Evolutionary conservation across 768 basidiomycete genomes (phyloP), one percentile per base, ranked within the genome.

Genomic region (Suillus cothurnatus): DNA sequence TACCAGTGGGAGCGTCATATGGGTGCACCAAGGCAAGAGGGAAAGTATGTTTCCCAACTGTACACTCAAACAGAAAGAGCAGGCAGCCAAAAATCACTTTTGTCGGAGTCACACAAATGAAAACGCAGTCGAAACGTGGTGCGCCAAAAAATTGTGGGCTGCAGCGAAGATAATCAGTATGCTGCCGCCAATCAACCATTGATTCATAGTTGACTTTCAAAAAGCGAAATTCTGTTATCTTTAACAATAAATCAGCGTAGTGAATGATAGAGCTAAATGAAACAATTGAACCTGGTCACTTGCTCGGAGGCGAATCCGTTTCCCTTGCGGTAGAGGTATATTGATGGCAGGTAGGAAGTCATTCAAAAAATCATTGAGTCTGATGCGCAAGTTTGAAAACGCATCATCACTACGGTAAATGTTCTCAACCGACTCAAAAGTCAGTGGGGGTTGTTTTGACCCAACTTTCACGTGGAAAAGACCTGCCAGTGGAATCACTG

Each of bases 201-300:
- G 73, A 77, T 26, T 70, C 68, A 63, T 74, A 79, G 59, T 71
- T 66, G 53, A 75, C 71, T 41, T 69, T 70, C 19, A 77, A 53
- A 62, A 53, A 74, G 17, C 63, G 67, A 65, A 71, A 73, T 32
- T 71, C 71, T 15, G 67, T 73, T 32, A 77, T 68, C 73, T 77
- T 34, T 23, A 39, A 32, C 17, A 36, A 17, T 60, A 47, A 23
- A 34, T 39, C 45, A 47, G 45, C 36, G 34, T 31, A 39, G 39
- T 39, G 36, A 36, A 36, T 36, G 36, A 39, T 39, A 39, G 39
- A 39, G 39, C 39, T 39, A 39, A 39, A 39, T 43, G 28, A 60
- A 60, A 43, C 32, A 26, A 34, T n/a, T 47, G n/a, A 9, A 61
- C 64, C 64, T n/a, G 3, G 11, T 65, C 60, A 52, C 45, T 49